Conservation (phyloP, 139 green algal genomes). For the Dunaliella primolecta region DNA sequence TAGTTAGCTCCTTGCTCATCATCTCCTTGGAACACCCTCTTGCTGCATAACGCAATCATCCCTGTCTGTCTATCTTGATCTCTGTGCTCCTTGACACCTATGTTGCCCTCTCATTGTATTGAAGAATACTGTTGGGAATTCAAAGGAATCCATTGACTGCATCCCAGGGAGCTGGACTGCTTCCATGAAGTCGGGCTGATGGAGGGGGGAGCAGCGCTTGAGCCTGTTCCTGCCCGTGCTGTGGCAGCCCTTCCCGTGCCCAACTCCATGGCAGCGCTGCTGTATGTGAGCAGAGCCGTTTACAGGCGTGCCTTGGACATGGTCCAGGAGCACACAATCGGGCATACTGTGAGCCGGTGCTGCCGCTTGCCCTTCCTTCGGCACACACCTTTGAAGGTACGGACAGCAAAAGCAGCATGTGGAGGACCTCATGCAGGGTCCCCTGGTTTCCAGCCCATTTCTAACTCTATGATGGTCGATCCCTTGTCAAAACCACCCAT, state of each 20-base stretch:
- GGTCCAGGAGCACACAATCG: constrained; percentile 4
- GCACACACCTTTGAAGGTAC: constrained; percentile 37
- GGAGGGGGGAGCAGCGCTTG: neutral
- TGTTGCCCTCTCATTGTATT: too few relatives aligned
- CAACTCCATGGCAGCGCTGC: constrained; percentile 24
- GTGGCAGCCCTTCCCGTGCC: constrained; percentile 12
- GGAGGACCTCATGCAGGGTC: too few relatives aligned
- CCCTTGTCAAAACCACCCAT: too few relatives aligned
- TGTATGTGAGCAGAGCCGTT: constrained; percentile 23
- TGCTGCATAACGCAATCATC: too few relatives aligned
- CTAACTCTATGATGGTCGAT: too few relatives aligned
- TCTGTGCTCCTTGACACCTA: too few relatives aligned
- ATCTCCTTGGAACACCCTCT: too few relatives aligned
- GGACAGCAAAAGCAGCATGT: constrained; percentile 1
- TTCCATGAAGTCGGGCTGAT: neutral
- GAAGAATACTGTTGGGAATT: too few relatives aligned
- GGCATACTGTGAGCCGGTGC: neutral
- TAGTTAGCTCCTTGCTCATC: too few relatives aligned
- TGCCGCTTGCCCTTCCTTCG: constrained; percentile 43
- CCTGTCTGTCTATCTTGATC: too few relatives aligned
- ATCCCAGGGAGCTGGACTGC: constrained; percentile 13
- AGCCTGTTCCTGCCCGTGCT: neutral
- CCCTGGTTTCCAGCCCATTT: too few relatives aligned
- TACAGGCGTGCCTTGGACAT: constrained; percentile 35
- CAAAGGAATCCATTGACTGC: too few relatives aligned